Conservation (phyloP, 768 basidiomycete genomes). For the Pulveroboletus ravenelii region DNA sequence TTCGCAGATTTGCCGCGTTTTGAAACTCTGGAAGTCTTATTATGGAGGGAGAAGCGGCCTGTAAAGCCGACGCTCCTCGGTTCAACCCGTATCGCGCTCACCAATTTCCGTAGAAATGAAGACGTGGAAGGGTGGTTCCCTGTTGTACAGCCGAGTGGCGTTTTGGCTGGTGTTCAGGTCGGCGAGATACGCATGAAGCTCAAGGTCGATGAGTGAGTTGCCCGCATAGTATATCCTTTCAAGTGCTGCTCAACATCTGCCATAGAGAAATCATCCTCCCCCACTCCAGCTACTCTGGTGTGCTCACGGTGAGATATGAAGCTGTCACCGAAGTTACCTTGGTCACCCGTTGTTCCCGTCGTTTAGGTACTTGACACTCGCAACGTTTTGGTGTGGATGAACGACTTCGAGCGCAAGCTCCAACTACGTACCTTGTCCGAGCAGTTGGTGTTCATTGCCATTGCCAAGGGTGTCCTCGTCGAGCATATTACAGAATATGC, state of each 20-base stretch:
- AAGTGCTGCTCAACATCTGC: constrained; percentile 3
- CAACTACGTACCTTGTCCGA: constrained; percentile 59
- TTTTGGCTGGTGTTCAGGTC: constrained; percentile 51
- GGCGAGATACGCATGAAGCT: constrained; percentile 76
- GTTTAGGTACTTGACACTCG: constrained; percentile 41
- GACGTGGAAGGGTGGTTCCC: constrained; percentile 83
- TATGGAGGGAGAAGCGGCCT: constrained; percentile 67
- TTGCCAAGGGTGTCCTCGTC: constrained; percentile 60
- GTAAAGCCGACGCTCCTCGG: constrained; percentile 56
- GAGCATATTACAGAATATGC: constrained; percentile 69
- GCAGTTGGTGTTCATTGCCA: constrained; percentile 64
- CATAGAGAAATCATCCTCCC: constrained; percentile 77
- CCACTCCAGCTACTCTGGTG: constrained; percentile 51
- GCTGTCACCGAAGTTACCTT: background rate
- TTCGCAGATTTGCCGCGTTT: constrained; percentile 79
- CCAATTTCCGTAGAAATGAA: constrained; percentile 71
- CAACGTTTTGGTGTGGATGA: constrained; percentile 72
- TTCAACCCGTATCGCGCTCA: constrained; percentile 56
- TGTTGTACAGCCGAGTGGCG: constrained; percentile 49
- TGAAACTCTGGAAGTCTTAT: constrained; percentile 58
- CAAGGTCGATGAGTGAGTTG: constrained; percentile 66
- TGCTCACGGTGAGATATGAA: constrained; percentile 48
- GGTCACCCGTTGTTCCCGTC: background rate
- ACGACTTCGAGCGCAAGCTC: constrained; percentile 60
- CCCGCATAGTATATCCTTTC: background rate